Conservation (phyloP, 2,329 filamentous ascomycete genomes). For the Fusarium beomiforme region DNA sequence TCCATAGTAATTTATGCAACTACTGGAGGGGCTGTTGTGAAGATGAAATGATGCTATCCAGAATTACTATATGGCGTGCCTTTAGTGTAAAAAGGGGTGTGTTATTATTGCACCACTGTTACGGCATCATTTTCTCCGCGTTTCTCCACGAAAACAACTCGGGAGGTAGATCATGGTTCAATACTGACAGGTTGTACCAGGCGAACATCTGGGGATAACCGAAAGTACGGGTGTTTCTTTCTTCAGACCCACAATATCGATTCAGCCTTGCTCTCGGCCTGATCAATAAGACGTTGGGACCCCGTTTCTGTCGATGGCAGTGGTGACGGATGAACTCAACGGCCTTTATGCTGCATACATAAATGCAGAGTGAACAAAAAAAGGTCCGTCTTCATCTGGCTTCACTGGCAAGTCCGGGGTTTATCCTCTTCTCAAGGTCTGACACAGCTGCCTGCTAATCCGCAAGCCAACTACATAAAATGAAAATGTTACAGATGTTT, state of each 20-base stretch:
- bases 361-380: not conserved
- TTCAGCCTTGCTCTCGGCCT: slow-evolving; percentile 8
- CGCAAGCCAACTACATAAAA: no score
- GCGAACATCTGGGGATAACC: slow-evolving; percentile 15
- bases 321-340: not conserved
- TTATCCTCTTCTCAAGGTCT: not conserved
- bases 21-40: not conserved
- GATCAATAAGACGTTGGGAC: slow-evolving; percentile 3
- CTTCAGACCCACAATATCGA: not conserved
- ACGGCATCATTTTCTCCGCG: slow-evolving; percentile 3
- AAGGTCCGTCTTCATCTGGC: not conserved
- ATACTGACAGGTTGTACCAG: slow-evolving; percentile 12
- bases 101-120: not conserved
- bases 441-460: not conserved
- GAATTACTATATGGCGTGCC: not conserved
- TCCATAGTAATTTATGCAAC: not conserved
- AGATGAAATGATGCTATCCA: slow-evolving; percentile 2
- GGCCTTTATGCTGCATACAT: not conserved
- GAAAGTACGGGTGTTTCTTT: not conserved
- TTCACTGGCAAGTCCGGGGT: not conserved
- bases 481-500: not conserved
- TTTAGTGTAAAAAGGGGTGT: not conserved
- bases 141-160: slow-evolving; percentile 34
- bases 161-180: slow-evolving; percentile 20
- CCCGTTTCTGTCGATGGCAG: slow-evolving; percentile 4